These are phyloP conservation scores for Haematococcus lacustris DNA, from an alignment of 139 green algal genomes.

Conservation along the genomic window DNA sequence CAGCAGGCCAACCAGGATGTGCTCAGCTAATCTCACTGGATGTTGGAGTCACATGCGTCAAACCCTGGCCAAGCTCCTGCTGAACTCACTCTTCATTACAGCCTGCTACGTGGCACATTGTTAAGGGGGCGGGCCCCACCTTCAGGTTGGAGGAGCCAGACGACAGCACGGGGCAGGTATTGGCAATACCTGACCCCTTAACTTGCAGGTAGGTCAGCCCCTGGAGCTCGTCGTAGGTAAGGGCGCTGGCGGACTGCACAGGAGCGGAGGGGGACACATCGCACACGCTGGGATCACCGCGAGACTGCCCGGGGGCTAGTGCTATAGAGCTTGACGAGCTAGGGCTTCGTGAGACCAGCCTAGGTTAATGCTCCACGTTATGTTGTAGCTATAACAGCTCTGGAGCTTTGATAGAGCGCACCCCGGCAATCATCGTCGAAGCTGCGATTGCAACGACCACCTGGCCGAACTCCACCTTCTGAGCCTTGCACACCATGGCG, in stretches of 20 bases:
- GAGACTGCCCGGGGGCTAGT: no score
- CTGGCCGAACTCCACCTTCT: background rate
- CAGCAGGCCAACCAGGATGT: no score
- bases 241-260: slow-evolving; percentile 49
- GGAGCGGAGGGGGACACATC: slow-evolving; percentile 8
- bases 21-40: no score
- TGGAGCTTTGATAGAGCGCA: no score
- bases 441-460: background rate
- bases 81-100: no score
- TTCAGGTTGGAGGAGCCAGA: slow-evolving; percentile 43
- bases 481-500: background rate
- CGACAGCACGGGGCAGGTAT: slow-evolving; percentile 88
- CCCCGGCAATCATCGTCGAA: slow-evolving; percentile 57
- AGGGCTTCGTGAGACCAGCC: background rate
- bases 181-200: slow-evolving; percentile 90
- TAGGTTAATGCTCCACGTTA: background rate
- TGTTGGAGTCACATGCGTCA: no score
- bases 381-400: no score
- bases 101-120: no score
- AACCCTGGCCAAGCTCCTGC: no score
- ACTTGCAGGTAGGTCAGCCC: slow-evolving; percentile 90
- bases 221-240: slow-evolving; percentile 88
- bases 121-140: no score
- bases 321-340: background rate
- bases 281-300: background rate